Evolutionary conservation across 2,329 filamentous ascomycete species (phyloP), one percentile per base, ranked within the genome.

Genomic region (Colletotrichum camelliae): DNA sequence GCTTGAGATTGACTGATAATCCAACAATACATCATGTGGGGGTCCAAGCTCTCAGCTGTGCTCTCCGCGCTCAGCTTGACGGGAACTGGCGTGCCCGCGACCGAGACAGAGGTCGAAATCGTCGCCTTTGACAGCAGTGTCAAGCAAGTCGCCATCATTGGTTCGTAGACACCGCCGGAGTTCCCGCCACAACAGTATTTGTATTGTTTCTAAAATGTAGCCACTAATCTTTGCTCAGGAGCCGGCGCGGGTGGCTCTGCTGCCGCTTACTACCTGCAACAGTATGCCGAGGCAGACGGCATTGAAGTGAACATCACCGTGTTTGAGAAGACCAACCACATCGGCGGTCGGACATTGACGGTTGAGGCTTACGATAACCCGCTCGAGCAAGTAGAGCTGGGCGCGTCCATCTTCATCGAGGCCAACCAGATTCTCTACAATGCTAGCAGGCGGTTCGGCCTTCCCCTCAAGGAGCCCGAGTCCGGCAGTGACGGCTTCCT

Each of bases 191-290:
- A 66, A 29, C 7, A 33, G n/a, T 7, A 7, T 24, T 10, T 9
- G 27, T 1, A 58, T n/a, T 52, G 4, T 24, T 5, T 29, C 7
- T n/a, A 27, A 21, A 27, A 21, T 31, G 10, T n/a, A 35, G 24
- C 55, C 68, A 52, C 58, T 77, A 68, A 70, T 57, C 64, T 18
- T 15, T 24, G 48, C 43, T 24, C 77, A 98, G 96, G 97, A 77
- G 96, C 96, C 79, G 97, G 97, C 62, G 93, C 97, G 58, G 96
- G 92, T 35, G 97, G 97, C 35, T 92, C 97, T 6, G 98, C 96
- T 3, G 88, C 96, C 4, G 96, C 97, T 1, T 98, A 97, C 84
- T 92, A 96, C 81, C 88, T 99, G 62, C 89, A 90, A 52, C 91
- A 93, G 80, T 96, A 93, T 83, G 94, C 95, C 27, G 85, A 90